Evolutionary conservation across 495 filamentous ascomycete genomes (phyloP).

Genomic region (Alectoria sarmentosa): DNA sequence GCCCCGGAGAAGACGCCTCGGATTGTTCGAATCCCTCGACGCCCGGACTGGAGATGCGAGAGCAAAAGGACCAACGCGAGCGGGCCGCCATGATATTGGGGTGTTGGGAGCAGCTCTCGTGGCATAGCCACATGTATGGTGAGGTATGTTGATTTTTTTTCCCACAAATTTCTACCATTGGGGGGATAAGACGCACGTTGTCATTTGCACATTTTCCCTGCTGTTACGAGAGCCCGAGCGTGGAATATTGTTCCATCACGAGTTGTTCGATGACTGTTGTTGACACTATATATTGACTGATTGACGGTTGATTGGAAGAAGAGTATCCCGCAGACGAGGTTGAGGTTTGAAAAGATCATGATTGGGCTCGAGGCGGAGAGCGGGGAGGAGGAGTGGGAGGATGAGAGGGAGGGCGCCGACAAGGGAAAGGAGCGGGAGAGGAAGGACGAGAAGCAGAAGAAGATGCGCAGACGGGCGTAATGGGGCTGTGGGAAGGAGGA

Average conservation of each 20-base stretch:
- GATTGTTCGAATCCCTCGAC: background rate
- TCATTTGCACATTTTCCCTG: no score
- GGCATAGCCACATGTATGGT: background rate
- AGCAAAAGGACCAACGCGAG: constrained; percentile 15
- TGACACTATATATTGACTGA: background rate
- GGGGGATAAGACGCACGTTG: no score
- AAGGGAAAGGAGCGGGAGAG: constrained; percentile 16
- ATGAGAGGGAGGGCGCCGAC: constrained; percentile 9
- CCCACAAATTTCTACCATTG: background rate
- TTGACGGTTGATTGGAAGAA: constrained; percentile 12
- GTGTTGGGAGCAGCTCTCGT: constrained; percentile 20
- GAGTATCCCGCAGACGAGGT: constrained; percentile 33
- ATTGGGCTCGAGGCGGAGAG: constrained; percentile 18
- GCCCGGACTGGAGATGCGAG: constrained; percentile 2
- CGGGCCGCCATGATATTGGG: constrained; percentile 12
- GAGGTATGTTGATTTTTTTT: constrained; percentile 21
- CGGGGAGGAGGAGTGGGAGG: constrained; percentile 20
- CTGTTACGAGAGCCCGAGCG: no score
- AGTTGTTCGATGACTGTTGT: background rate
- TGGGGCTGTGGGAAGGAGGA: constrained; percentile 2
- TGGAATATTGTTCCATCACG: background rate
- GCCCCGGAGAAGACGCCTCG: background rate
- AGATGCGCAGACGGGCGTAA: constrained; percentile 15
- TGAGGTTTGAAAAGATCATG: constrained; percentile 26
- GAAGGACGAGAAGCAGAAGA: constrained; percentile 17